Evolutionary conservation across 176 grass and related monocot genomes (phyloP).

Genomic region (Oryza coarctata): DNA sequence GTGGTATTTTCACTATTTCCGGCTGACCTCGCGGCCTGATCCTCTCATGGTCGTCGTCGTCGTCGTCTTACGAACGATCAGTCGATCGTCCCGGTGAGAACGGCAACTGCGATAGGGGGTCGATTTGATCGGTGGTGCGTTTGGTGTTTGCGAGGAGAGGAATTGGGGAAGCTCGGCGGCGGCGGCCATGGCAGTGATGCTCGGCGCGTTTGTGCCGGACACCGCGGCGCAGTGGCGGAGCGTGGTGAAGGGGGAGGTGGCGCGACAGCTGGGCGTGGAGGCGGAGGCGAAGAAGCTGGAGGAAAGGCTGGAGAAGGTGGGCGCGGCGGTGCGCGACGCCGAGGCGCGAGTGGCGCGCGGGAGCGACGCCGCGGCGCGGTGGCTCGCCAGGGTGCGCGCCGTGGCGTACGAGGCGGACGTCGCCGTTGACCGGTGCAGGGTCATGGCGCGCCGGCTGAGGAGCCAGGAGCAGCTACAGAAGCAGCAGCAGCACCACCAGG

Average conservation of each 20-base stretch:
- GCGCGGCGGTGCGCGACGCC: slow-evolving; percentile 39
- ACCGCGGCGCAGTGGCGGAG: slow-evolving; percentile 41
- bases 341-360: slow-evolving; percentile 34
- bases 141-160: not conserved
- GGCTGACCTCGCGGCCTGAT: slow-evolving; percentile 2
- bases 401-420: slow-evolving; percentile 45
- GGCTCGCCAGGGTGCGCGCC: slow-evolving; percentile 47
- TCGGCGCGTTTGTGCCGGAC: slow-evolving; percentile 51
- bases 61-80: not conserved
- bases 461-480: slow-evolving; percentile 20
- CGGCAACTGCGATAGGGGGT: not conserved
- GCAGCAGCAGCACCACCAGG: slow-evolving; percentile 23
- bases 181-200: slow-evolving; percentile 49
- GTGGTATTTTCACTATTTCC: not conserved
- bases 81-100: not conserved
- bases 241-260: slow-evolving; percentile 21
- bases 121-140: not conserved
- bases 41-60: not conserved
- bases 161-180: not conserved
- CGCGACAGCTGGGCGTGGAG: slow-evolving; percentile 37
- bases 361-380: slow-evolving; percentile 34
- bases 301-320: slow-evolving; percentile 36
- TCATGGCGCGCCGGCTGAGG: slow-evolving; percentile 29
- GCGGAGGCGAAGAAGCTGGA: slow-evolving; percentile 32
- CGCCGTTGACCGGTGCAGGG: slow-evolving; percentile 46